Base-by-base conservation (phyloP, 371 early-diverging fungal genomes). In the Zopfochytrium polystomum region DNA sequence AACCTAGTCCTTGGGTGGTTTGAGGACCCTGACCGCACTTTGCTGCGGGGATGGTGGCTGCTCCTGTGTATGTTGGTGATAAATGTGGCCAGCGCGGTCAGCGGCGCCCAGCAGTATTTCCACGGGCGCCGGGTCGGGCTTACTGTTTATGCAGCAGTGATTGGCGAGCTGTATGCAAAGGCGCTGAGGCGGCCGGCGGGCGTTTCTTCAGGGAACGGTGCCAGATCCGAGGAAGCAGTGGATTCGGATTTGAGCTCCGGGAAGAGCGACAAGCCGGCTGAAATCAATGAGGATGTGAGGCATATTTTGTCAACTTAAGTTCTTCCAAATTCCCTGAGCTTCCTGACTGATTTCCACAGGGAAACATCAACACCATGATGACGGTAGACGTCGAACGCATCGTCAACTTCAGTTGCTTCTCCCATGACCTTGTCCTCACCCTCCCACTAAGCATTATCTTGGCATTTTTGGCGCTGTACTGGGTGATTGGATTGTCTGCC, bases 141-240 rank as follows among this genome's bases (percentile, higher is more conserved):
- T 48, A 49, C 58, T 30, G 47, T 73, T 2, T 55, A 74, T 32
- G 52, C 64, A 32, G 52, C 68, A 18, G 62, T 78, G 27, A 58
- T 72, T 22, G 57, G 51, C 25, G 67, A 67, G 43, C 66, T 78
- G 34, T 78, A 76, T 61, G 58, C 62, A 52, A 78, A 78, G 56
- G 45, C 69, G 11, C 56, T 76, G 9, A 26, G 70, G 3, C 50
- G 74, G 3, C 53, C 66, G 5, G 52, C 60, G 32, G 71, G 71
- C 23, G 44, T 52, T 38, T 52, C 32, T 3, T 47, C 33, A 26
- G 48, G 9, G 48, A 48, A 48, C 11, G 27, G 11, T 9, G 48
- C 7, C 23, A 26, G 27, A n/a, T 30, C 58, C n/a, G 42, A 42
- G 11, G 42, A 11, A 13, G 42, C 11, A n/a, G 42, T 13, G 42